Percentiles rank a stretch among this genome's conserved stretches.
Evolutionary conservation across 2,329 filamentous ascomycete species (phyloP).

Genomic region (Chaetomium sp.): DNA sequence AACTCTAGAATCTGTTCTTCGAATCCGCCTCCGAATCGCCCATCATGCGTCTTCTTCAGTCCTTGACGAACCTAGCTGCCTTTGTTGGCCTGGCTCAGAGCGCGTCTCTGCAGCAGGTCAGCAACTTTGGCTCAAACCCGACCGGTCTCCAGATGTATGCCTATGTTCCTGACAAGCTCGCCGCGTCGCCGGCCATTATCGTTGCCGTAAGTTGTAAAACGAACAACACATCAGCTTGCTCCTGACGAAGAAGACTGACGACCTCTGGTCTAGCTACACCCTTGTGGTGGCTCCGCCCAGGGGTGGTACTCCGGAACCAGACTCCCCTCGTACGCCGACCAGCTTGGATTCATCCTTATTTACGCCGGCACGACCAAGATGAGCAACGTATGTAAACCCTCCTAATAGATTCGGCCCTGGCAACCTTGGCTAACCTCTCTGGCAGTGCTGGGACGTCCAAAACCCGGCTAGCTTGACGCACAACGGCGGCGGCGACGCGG

Average conservation of each 20-base stretch:
- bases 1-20: neutral
- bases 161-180: conserved; percentile 40
- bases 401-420: too few relatives aligned
- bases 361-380: conserved; percentile 50
- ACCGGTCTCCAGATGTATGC: conserved; percentile 48
- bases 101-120: conserved; percentile 35
- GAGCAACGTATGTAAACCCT: conserved; percentile 29
- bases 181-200: conserved; percentile 47
- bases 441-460: conserved; percentile 57
- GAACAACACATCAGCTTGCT: neutral
- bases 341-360: conserved; percentile 45
- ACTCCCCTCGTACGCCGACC: conserved; percentile 46
- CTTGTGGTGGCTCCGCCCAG: conserved; percentile 48
- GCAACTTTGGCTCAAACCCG: conserved; percentile 40
- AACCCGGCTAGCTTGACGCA: conserved; percentile 50
- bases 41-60: conserved; percentile 25
- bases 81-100: conserved; percentile 22
- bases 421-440: neutral
- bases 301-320: conserved; percentile 47
- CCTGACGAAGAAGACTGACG: neutral
- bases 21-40: neutral
- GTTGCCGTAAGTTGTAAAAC: conserved; percentile 41
- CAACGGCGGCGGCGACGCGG: conserved; percentile 52
- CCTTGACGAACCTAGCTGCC: conserved; percentile 25
- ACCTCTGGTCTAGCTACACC: conserved; percentile 43